These are phyloP conservation scores for Lasiosphaeria ovina DNA, from an alignment of 495 filamentous ascomycete species.

Conservation along the genomic window DNA sequence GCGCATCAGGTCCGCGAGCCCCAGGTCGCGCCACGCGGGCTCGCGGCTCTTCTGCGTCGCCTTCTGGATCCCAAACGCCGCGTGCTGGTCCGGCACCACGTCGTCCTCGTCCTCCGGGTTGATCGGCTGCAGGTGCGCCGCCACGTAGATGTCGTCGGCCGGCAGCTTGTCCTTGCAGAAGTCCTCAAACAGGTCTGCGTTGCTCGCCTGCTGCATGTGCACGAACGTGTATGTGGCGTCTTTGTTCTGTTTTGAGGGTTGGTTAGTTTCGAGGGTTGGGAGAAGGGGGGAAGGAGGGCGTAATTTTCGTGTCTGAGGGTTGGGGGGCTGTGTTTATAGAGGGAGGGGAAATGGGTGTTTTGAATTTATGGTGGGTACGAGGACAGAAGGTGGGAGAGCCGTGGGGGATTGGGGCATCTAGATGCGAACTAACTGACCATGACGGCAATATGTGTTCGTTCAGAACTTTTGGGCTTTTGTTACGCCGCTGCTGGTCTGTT, in stretches of 20 bases:
- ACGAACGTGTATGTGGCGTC: slow-evolving; percentile 84
- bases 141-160: slow-evolving; percentile 81
- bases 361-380: too few species aligned
- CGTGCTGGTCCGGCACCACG: slow-evolving; percentile 95
- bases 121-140: slow-evolving; percentile 82
- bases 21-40: slow-evolving; percentile 83
- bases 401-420: too few species aligned
- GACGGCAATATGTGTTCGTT: too few species aligned
- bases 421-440: too few species aligned
- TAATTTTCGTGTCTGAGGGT: too few species aligned
- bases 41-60: slow-evolving; percentile 73
- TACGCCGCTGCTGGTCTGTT: too few species aligned
- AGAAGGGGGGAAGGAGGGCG: too few species aligned
- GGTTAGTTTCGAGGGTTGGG: background rate
- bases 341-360: too few species aligned
- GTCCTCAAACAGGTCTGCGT: slow-evolving; percentile 92
- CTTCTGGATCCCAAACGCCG: slow-evolving; percentile 90
- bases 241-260: slow-evolving; percentile 63
- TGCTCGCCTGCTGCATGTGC: slow-evolving; percentile 75
- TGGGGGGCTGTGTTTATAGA: too few species aligned
- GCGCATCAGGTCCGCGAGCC: slow-evolving; percentile 67
- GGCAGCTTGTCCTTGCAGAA: slow-evolving; percentile 68
- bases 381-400: too few species aligned
- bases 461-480: too few species aligned
- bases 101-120: slow-evolving; percentile 99